These are phyloP conservation scores for Boletus pseudopeckii DNA, from an alignment of 768 basidiomycete species.

Conservation along the genomic window DNA sequence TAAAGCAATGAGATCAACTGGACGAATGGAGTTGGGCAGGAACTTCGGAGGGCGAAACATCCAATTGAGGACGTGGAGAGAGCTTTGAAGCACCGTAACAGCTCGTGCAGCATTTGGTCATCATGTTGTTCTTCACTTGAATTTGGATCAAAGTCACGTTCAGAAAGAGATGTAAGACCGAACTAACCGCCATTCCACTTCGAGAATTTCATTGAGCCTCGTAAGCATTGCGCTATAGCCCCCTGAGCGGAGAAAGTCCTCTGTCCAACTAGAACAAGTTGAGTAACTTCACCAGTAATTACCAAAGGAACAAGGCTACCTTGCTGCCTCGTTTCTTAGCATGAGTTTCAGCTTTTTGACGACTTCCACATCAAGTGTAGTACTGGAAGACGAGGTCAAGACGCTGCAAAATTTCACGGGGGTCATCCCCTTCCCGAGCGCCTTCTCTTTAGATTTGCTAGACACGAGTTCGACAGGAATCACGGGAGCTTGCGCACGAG, in stretches of 20 bases:
- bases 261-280: slow-evolving; percentile 67
- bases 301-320: slow-evolving; percentile 39
- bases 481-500: slow-evolving; percentile 49
- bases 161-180: neutral
- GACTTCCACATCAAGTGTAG: slow-evolving; percentile 76
- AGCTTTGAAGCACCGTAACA: slow-evolving; percentile 91
- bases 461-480: slow-evolving; percentile 36
- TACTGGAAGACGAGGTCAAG: slow-evolving; percentile 64
- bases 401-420: slow-evolving; percentile 67
- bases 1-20: slow-evolving; percentile 83
- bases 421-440: slow-evolving; percentile 49
- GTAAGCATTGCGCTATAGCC: slow-evolving; percentile 85
- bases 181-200: slow-evolving; percentile 95
- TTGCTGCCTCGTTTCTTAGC: slow-evolving; percentile 88
- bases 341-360: slow-evolving; percentile 86
- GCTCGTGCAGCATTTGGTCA: slow-evolving; percentile 88
- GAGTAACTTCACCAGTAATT: neutral
- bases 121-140: slow-evolving; percentile 97
- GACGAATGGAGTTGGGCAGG: slow-evolving; percentile 82
- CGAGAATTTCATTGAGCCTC: slow-evolving; percentile 84
- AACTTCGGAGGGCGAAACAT: slow-evolving; percentile 85
- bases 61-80: slow-evolving; percentile 87
- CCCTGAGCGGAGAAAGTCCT: slow-evolving; percentile 76
- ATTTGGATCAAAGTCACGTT: slow-evolving; percentile 7
- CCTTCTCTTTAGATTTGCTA: slow-evolving; percentile 50